Evolutionary conservation across 345 rosid genomes (phyloP), one percentile per base, ranked within the genome.

Genomic region (Syzygium oleosum): DNA sequence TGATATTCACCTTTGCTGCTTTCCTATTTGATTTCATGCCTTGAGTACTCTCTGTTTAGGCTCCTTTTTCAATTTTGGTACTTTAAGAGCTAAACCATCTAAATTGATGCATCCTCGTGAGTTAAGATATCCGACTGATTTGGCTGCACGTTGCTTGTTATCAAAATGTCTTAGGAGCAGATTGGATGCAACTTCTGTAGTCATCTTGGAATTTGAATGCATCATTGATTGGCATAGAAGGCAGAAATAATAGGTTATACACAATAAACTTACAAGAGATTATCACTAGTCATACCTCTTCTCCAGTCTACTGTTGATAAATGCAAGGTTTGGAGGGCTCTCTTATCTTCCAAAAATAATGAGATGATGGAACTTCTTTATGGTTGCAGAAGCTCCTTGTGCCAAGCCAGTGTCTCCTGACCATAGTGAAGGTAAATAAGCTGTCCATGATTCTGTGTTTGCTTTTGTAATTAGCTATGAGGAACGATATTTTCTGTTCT

Each of bases 321-420:
- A 49, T 19, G 56, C 29, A 38, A 38, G 83, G 49, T 73, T 73
- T 73, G 49, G 83, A 21, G 83, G 49, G 83, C 83, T 38, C 49
- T 38, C 49, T 73, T 73, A 34, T 73, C 83, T 73, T 73, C 6
- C 49, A 38, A 73, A 58, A 19, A 73, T 1, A 73, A 34, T 38
- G 83, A 34, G 80, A 73, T 73, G 41, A 38, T 73, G 83, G 83
- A 73, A 73, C 49, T 73, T 73, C 25, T 73, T 73, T 73, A 73
- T 2, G 27, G 49, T 73, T 92, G 95, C 97, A 96, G 98, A 97
- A 91, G 93, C 85, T 85, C 98, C 98, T 65, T 97, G 99, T 90
- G 86, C 84, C 54, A 94, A 93, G 90, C 94, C 95, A 52, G 92
- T 85, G 78, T 65, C 92, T 10, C 12, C 90, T 1, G 89, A 88